A percentile compares a stretch with the other conserved stretches of the same genome.
These are phyloP conservation scores for Candida maris DNA, from an alignment of 805 yeast genomes.

Conservation along the genomic window DNA sequence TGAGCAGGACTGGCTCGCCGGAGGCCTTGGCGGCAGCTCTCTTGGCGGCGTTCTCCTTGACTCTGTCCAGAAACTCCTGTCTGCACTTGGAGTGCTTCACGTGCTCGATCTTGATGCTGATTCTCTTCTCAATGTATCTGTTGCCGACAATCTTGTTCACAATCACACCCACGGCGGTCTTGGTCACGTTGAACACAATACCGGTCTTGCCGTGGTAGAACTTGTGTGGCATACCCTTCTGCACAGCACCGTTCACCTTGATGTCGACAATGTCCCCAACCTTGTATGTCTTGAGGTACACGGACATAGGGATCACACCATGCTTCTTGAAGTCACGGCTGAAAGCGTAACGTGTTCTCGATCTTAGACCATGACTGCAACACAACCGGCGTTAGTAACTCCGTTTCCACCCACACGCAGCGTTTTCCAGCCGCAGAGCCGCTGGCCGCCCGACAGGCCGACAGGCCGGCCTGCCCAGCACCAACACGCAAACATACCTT, in stretches of 20 bases:
- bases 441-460: too few species aligned
- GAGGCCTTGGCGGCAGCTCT: conserved; percentile 91
- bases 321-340: conserved; percentile 98
- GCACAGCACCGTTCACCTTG: conserved; percentile 98
- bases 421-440: too few species aligned
- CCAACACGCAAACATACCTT: conserved; percentile 46
- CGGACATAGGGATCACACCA: conserved; percentile 91
- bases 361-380: conserved; percentile 95
- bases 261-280: conserved; percentile 99
- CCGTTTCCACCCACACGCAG: too few species aligned
- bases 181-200: conserved; percentile 98
- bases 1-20: conserved; percentile 86
- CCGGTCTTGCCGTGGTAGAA: conserved; percentile 99
- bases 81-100: conserved; percentile 99
- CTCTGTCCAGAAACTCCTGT: conserved; percentile 98
- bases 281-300: conserved; percentile 96
- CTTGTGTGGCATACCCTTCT: conserved; percentile 99
- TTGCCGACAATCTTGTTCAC: conserved; percentile 97
- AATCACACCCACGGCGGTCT: conserved; percentile 96
- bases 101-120: conserved; percentile 98
- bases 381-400: too few species aligned
- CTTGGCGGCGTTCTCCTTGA: conserved; percentile 92
- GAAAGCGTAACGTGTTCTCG: conserved; percentile 99
- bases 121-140: conserved; percentile 99
- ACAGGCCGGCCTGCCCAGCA: too few species aligned